Evolutionary conservation across 345 rosid species (phyloP), one percentile per base, ranked within the genome.

Genomic region (Gossypium anomalum): DNA sequence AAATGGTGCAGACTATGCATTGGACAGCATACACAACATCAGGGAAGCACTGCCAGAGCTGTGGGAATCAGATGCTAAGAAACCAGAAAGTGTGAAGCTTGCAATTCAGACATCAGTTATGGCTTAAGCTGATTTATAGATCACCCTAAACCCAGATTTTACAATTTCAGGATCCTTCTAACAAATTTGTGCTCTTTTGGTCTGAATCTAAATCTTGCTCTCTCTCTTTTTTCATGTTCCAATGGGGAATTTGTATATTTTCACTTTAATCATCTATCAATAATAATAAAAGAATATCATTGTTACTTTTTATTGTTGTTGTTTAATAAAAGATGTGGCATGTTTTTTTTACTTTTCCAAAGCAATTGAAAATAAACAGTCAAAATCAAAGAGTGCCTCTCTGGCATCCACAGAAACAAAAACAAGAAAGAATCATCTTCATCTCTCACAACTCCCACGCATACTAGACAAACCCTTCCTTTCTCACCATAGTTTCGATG

Each of bases 1-100:
- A 23, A 86, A 85, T 52, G 93, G 95, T 2, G 92, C 91, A 66
- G 97, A 92, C 71, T 80, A 88, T 76, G 95, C 97, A 13, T 71
- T 92, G 44, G 93, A 89, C 81, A 92, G 87, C 82, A 89, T 94
- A 73, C 94, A 90, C 85, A 89, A 90, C 78, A 85, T 92, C 44
- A 86, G 82, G 84, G 95, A 92, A 62, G 93, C 97, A 61, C 44
- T 92, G 60, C 92, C 90, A 8, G 90, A 88, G 76, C 84, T 94
- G 49, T 89, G 97, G 97, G 85, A 76, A 52, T 84, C 79, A 58
- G 82, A 80, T 14, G 9, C 25, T 14, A 81, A 79, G 41, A 85
- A 80, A 75, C 70, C 90, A 23, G 86, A 84, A 76, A 66, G 52
- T 44, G 80, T 83, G 44, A 79, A 83, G 16, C 76, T 87, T 80